phyloP scores from a whole-genome alignment of 225 moss, liverwort and hornwort genomes.

The Pseudisothecium myosuroides region DNA sequence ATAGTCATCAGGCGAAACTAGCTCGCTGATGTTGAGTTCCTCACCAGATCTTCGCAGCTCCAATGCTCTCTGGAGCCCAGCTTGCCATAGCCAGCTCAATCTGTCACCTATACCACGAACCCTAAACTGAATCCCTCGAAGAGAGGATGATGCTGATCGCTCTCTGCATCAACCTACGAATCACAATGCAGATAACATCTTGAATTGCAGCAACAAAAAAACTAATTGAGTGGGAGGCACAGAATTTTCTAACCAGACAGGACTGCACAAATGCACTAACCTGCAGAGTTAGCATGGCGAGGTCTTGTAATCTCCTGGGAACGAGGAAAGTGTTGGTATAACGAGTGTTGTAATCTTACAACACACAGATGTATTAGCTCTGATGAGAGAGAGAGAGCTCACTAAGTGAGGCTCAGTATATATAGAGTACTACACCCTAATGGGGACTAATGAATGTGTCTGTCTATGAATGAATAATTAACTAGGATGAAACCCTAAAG shows the following conservation, averaged over 20 bases:
- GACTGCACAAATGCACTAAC: neutral
- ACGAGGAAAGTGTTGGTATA: conserved; percentile 21
- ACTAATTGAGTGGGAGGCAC: neutral
- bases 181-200: neutral
- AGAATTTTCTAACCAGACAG: neutral
- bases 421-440: too few species aligned
- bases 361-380: too few species aligned
- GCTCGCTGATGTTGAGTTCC: conserved; percentile 47
- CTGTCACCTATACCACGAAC: neutral
- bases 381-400: too few species aligned
- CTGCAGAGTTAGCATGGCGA: neutral
- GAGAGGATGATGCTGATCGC: neutral
- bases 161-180: too few species aligned
- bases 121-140: neutral
- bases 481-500: too few species aligned
- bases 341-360: too few species aligned
- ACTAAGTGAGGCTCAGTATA: too few species aligned
- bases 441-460: too few species aligned
- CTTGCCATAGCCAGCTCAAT: neutral
- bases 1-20: conserved; percentile 4
- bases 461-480: too few species aligned
- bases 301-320: neutral
- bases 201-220: neutral
- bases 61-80: conserved; percentile 13
- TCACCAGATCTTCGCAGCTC: conserved; percentile 29